Evolutionary conservation across 2,329 filamentous ascomycete genomes (phyloP).

Genomic region (Leptographium galeiforme): DNA sequence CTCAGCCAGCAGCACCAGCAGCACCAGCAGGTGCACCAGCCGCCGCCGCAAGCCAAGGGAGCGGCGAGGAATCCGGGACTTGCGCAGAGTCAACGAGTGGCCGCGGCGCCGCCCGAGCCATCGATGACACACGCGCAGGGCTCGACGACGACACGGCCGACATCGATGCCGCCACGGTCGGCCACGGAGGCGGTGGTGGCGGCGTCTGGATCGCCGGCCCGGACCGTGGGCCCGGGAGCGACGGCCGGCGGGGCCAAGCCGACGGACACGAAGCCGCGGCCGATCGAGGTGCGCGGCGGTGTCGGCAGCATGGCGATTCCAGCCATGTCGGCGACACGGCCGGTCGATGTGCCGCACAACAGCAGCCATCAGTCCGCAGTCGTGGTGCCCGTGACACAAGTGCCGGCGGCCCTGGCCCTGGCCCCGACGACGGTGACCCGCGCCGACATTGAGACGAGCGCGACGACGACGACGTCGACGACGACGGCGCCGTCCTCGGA

Average conservation of each 20-base stretch:
- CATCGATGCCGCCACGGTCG: background rate
- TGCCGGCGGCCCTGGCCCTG: background rate
- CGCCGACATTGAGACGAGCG: background rate
- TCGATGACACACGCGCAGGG: slow-evolving; percentile 48
- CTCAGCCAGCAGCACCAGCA: slow-evolving; percentile 13
- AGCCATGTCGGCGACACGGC: slow-evolving; percentile 34
- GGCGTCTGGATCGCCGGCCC: slow-evolving; percentile 6
- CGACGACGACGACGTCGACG: slow-evolving; percentile 20
- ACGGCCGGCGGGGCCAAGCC: slow-evolving; percentile 13
- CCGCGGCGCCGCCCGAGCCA: slow-evolving; percentile 46
- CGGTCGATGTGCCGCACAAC: slow-evolving; percentile 39
- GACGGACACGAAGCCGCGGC: slow-evolving; percentile 18
- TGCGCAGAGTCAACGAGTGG: slow-evolving; percentile 40
- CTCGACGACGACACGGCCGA: slow-evolving; percentile 24
- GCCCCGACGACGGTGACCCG: background rate
- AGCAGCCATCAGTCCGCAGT: slow-evolving; percentile 10
- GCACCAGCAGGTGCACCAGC: slow-evolving; percentile 13
- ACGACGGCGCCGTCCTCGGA: slow-evolving; percentile 18
- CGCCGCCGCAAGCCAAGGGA: slow-evolving; percentile 11
- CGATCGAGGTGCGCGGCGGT: slow-evolving; percentile 14
- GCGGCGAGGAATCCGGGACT: slow-evolving; percentile 33
- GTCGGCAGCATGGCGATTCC: slow-evolving; percentile 6
- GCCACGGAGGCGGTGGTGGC: background rate
- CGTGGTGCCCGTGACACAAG: background rate
- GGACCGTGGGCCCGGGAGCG: slow-evolving; percentile 5